phyloP scores from a whole-genome alignment of 1,284 basidiomycete species.

The Cryptococcus neoformans region DNA sequence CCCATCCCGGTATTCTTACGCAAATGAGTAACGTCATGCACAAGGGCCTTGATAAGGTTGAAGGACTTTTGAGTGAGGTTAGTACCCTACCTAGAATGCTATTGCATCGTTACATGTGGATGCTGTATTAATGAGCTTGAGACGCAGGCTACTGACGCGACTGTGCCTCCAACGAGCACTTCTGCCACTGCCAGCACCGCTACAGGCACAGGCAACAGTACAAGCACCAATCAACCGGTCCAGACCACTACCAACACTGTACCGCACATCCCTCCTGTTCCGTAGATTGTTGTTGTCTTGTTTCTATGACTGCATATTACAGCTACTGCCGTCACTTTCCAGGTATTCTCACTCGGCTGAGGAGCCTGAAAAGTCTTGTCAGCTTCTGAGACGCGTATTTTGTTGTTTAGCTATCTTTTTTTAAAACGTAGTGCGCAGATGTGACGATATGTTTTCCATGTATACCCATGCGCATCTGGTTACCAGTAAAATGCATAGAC shows the following conservation, averaged over 20 bases:
- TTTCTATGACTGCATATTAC: no score
- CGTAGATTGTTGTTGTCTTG: not conserved
- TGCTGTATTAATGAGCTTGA: no score
- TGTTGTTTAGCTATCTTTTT: not conserved
- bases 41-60: conserved; percentile 35
- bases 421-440: not conserved
- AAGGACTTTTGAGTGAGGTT: conserved; percentile 23
- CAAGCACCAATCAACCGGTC: conserved; percentile 6
- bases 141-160: conserved; percentile 1
- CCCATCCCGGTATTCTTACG: conserved; percentile 45
- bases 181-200: not conserved
- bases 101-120: not conserved
- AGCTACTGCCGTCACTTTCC: no score
- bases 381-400: no score
- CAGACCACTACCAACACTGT: conserved; percentile 43
- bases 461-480: no score
- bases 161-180: conserved; percentile 1
- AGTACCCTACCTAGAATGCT: not conserved
- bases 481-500: no score
- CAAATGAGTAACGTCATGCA: conserved; percentile 35
- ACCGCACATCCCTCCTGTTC: conserved; percentile 20
- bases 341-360: no score
- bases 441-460: not conserved
- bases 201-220: not conserved
- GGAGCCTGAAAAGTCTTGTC: no score